Conservation (phyloP, 495 filamentous ascomycete species). For the Apodospora peruviana region DNA sequence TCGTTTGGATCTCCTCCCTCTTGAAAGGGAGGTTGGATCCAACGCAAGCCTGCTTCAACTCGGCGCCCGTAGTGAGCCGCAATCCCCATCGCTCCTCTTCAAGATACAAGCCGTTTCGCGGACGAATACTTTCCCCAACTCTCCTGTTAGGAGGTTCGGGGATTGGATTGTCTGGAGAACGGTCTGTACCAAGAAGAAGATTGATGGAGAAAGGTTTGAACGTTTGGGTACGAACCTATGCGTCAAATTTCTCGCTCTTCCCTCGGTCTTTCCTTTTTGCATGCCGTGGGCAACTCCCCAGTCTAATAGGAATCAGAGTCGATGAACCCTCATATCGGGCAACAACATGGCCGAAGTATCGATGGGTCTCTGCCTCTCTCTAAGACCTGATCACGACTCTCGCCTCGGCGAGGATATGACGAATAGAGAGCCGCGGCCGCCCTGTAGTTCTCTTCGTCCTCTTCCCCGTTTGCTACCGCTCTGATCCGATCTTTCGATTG, state of each 20-base stretch:
- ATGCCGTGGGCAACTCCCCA: not conserved
- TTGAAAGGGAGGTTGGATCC: conserved; percentile 43
- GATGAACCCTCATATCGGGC: no score
- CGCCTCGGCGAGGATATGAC: no score
- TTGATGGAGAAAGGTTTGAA: conserved; percentile 15
- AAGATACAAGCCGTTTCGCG: not conserved
- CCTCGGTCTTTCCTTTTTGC: not conserved
- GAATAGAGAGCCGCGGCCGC: no score
- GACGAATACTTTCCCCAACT: not conserved
- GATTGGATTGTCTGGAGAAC: no score
- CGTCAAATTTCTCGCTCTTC: not conserved
- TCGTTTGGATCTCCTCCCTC: conserved; percentile 24
- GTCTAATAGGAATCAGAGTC: no score
- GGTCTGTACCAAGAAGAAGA: no score
- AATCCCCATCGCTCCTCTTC: conserved; percentile 21
- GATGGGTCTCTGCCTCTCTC: no score
- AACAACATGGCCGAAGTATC: no score
- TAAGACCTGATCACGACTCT: no score
- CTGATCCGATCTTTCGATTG: conserved; percentile 18
- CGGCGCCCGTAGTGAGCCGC: conserved; percentile 85
- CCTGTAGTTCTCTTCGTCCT: not conserved
- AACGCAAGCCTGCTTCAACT: conserved; percentile 41
- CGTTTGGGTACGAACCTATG: conserved; percentile 26
- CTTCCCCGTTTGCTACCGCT: conserved; percentile 33
- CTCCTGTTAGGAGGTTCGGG: not conserved